Evolutionary conservation across 495 filamentous ascomycete species (phyloP).

Genomic region (Aspergillus ellipticus): DNA sequence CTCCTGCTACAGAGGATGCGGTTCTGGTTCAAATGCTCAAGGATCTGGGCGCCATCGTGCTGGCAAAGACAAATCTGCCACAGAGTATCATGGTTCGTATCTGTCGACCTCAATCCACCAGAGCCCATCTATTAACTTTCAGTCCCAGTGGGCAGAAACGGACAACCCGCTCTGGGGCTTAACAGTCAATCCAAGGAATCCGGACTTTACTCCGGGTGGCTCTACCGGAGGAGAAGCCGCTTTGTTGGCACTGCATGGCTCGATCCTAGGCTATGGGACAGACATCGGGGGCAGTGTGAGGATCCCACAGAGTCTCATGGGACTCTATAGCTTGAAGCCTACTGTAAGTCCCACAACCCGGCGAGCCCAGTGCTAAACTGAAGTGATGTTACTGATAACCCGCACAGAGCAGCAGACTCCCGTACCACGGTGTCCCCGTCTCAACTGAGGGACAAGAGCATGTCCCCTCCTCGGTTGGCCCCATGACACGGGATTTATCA

Average conservation of each 20-base stretch:
- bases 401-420: constrained; percentile 39
- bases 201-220: constrained; percentile 51
- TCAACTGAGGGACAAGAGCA: constrained; percentile 54
- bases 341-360: constrained; percentile 34
- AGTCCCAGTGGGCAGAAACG: constrained; percentile 45
- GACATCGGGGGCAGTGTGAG: constrained; percentile 60
- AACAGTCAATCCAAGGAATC: constrained; percentile 47
- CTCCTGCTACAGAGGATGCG: constrained; percentile 49
- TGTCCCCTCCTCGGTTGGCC: constrained; percentile 48
- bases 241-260: constrained; percentile 56
- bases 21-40: constrained; percentile 44
- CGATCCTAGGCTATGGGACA: constrained; percentile 62
- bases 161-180: constrained; percentile 54
- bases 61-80: constrained; percentile 60
- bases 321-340: constrained; percentile 56
- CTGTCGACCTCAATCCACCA: constrained; percentile 37
- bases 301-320: constrained; percentile 52
- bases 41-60: constrained; percentile 50
- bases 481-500: constrained; percentile 44
- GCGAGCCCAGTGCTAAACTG: neutral
- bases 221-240: constrained; percentile 63
- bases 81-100: constrained; percentile 47
- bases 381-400: neutral
- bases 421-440: constrained; percentile 45
- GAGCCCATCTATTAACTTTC: neutral